These are phyloP conservation scores for Wallacemonas sp. DNA, from an alignment of 208 protist species.

Conservation along the genomic window DNA sequence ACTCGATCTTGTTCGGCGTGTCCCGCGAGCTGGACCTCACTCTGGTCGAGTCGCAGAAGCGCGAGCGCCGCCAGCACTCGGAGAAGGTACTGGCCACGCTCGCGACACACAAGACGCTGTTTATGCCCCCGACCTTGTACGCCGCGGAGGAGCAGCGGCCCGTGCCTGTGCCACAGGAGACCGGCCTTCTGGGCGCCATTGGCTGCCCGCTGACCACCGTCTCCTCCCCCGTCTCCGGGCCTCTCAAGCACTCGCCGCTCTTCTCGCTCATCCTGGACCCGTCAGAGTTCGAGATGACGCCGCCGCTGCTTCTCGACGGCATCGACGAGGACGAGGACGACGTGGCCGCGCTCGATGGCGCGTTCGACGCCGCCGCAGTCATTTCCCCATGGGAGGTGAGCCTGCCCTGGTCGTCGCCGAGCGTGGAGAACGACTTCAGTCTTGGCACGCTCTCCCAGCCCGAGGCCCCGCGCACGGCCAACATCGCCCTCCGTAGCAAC, in stretches of 20 bases:
- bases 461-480: background rate
- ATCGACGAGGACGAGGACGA: slow-evolving; percentile 21
- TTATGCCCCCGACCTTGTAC: slow-evolving; percentile 35
- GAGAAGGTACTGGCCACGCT: slow-evolving; percentile 35
- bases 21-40: slow-evolving; percentile 40
- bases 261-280: slow-evolving; percentile 21
- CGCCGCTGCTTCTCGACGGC: slow-evolving; percentile 19
- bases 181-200: background rate
- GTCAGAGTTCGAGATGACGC: slow-evolving; percentile 18
- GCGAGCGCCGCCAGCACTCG: slow-evolving; percentile 35
- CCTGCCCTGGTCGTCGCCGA: background rate
- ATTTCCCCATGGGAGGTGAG: slow-evolving; percentile 9
- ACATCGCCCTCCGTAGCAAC: background rate
- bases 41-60: slow-evolving; percentile 37
- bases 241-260: slow-evolving; percentile 24
- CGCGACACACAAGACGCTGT: slow-evolving; percentile 29
- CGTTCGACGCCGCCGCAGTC: background rate
- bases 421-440: background rate
- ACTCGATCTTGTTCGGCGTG: slow-evolving; percentile 17
- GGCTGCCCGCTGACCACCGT: slow-evolving; percentile 19
- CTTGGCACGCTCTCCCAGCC: background rate
- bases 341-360: slow-evolving; percentile 10
- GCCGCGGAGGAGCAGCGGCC: slow-evolving; percentile 9
- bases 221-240: slow-evolving; percentile 24
- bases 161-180: slow-evolving; percentile 3